A percentile compares a stretch with the other conserved stretches of the same genome.
phyloP scores from a whole-genome alignment of 2,329 filamentous ascomycete genomes.

The Aspergillus ibericus region DNA sequence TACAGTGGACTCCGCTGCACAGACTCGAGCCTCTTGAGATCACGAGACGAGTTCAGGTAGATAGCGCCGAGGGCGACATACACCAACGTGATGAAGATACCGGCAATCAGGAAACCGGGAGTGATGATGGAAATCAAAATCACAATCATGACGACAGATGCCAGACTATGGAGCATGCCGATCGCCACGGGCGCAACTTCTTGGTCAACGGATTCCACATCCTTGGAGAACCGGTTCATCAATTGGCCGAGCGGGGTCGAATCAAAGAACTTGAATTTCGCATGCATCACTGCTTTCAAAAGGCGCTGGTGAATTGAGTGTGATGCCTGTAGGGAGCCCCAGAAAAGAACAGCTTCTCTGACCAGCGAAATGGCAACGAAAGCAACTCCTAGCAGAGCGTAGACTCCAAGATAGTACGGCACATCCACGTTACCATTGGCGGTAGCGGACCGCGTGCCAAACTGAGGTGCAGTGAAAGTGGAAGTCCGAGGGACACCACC shows the following conservation, averaged over 20 bases:
- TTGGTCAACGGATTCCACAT: conserved; percentile 91
- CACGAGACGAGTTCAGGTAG: conserved; percentile 89
- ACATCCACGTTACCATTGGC: conserved; percentile 64
- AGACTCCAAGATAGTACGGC: conserved; percentile 78
- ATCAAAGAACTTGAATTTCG: conserved; percentile 97
- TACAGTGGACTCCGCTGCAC: conserved; percentile 92
- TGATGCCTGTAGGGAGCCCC: conserved; percentile 85
- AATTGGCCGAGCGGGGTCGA: conserved; percentile 92
- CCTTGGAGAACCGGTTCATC: conserved; percentile 98
- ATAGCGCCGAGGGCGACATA: conserved; percentile 83
- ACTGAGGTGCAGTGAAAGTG: conserved; percentile 29
- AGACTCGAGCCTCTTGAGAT: conserved; percentile 92
- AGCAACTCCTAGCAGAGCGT: conserved; percentile 73
- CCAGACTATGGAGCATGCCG: conserved; percentile 65
- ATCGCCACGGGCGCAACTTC: conserved; percentile 93
- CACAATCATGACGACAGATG: conserved; percentile 78
- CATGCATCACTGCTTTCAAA: conserved; percentile 76
- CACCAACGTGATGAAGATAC: conserved; percentile 75
- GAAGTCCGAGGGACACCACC: conserved; percentile 38
- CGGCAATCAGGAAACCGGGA: conserved; percentile 85
- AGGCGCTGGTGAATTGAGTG: conserved; percentile 77
- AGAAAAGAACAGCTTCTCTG: conserved; percentile 86
- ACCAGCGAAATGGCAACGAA: conserved; percentile 80
- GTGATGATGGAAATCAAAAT: conserved; percentile 85
- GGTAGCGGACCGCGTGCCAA: conserved; percentile 22